Base-by-base conservation (phyloP, 2,329 filamentous ascomycete species). In the Diplodia mutila region DNA sequence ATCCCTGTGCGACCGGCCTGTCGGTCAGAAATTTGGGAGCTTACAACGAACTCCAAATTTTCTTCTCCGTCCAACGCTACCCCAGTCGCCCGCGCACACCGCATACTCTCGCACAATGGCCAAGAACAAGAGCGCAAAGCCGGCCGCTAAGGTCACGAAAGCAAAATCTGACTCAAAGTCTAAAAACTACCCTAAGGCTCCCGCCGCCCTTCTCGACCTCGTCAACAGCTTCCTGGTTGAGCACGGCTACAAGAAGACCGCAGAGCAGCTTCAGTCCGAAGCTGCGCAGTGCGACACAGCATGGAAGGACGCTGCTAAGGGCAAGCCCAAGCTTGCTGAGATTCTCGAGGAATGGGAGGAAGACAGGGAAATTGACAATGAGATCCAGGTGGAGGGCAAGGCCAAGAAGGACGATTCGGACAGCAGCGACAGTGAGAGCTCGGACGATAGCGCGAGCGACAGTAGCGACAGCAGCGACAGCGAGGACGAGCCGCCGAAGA, bases 211-310 rank as follows among this genome's bases (percentile, higher is more conserved):
- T 11, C 69, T 80, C 65, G 73, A 74, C 61, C 75, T 79, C 34
- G 73, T 80, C 9, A 70, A 74, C 69, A 59, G 69, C 39, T 80
- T 80, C 70, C 72, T 80, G 61, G 69, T 71, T 27, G 72, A 77
- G 27, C 69, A 78, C 61, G 77, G 78, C 48, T 78, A 76, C 65
- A 70, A 71, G 14, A 71, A 73, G 25, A 73, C 77, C 21, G 77
- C 75, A 16, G 63, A 65, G 54, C 73, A 73, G 32, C 71, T 79
- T 27, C 72, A 74, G 42, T 67, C 61, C 2, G 59, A 71, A 48
- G 66, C 68, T 27, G n/a, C 66, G 25, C 48, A 68, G 37, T 39
- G 57, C 21, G 61, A 65, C 32, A 53, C 25, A n/a, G 49, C 23
- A 25, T 67, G 37, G 55, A 55, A 69, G 48, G 55, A 59, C 18